Evolutionary conservation across 805 yeast species (phyloP).

Genomic region (Sugiyamaella valdiviana): DNA sequence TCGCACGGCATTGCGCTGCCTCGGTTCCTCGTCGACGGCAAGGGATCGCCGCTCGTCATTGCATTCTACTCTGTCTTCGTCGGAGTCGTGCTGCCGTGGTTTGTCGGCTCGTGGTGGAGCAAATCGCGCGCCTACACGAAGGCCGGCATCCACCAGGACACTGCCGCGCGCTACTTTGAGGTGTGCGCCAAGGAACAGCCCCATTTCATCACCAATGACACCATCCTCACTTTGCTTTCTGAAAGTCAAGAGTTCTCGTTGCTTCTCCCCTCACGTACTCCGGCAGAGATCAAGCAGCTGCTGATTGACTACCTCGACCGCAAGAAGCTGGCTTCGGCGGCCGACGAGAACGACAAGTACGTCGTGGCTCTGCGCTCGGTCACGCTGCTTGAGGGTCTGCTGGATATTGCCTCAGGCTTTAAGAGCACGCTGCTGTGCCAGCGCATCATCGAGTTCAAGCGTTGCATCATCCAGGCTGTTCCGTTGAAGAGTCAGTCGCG

Average conservation of each 20-base stretch:
- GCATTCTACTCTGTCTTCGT: constrained; percentile 63
- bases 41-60: constrained; percentile 59
- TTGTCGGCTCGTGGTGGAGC: constrained; percentile 89
- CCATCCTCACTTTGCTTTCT: constrained; percentile 53
- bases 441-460: constrained; percentile 58
- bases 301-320: constrained; percentile 58
- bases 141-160: constrained; percentile 70
- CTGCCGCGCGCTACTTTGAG: constrained; percentile 76
- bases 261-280: constrained; percentile 33
- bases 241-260: constrained; percentile 58
- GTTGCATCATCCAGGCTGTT: constrained; percentile 71
- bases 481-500: constrained; percentile 41
- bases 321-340: constrained; percentile 28
- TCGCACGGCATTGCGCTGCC: constrained; percentile 95
- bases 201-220: constrained; percentile 47
- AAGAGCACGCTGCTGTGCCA: constrained; percentile 62
- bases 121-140: constrained; percentile 73
- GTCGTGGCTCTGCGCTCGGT: constrained; percentile 60
- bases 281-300: constrained; percentile 45
- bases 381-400: constrained; percentile 57
- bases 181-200: constrained; percentile 57
- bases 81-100: constrained; percentile 69
- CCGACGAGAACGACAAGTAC: constrained; percentile 41
- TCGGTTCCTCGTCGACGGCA: constrained; percentile 78
- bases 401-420: constrained; percentile 77